A percentile compares a stretch with the other conserved stretches of the same genome.
These are phyloP conservation scores for Sporodiniella umbellata DNA, from an alignment of 371 early-diverging fungal species.

Conservation along the genomic window DNA sequence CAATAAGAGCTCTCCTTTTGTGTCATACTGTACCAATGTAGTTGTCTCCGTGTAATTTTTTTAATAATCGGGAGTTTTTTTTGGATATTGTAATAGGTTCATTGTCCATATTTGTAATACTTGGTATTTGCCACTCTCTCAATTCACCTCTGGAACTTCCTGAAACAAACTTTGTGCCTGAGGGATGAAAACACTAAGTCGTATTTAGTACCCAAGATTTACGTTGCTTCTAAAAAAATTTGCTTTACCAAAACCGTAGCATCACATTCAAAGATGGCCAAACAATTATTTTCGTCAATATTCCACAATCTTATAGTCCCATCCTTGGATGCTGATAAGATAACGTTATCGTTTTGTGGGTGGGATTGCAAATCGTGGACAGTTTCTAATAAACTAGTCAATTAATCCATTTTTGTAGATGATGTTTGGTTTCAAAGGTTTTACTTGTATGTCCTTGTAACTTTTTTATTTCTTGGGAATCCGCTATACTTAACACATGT, in stretches of 20 bases:
- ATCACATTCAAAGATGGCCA: constrained; percentile 60
- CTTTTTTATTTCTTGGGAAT: constrained; percentile 60
- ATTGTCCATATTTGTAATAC: constrained; percentile 9
- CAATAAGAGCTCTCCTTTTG: background rate
- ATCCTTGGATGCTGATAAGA: constrained; percentile 83
- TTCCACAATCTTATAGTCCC: constrained; percentile 89
- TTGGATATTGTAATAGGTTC: constrained; percentile 34
- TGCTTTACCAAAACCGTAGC: constrained; percentile 60
- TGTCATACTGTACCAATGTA: constrained; percentile 29
- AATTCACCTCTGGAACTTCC: constrained; percentile 56
- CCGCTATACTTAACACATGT: constrained; percentile 72
- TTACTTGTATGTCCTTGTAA: constrained; percentile 65
- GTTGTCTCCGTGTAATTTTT: constrained; percentile 38
- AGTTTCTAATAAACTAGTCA: constrained; percentile 32
- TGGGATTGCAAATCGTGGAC: constrained; percentile 71
- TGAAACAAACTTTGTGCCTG: constrained; percentile 55
- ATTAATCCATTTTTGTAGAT: background rate
- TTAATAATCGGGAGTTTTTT: constrained; percentile 31
- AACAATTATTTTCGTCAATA: constrained; percentile 60
- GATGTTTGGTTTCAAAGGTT: constrained; percentile 7
- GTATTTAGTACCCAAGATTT: background rate
- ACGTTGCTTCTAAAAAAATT: background rate
- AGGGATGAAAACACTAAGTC: constrained; percentile 59
- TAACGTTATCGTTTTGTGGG: constrained; percentile 58
- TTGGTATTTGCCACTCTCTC: constrained; percentile 58